phyloP scores from a whole-genome alignment of 192 early-diverging fungal genomes.

The Physocladia obscura region DNA sequence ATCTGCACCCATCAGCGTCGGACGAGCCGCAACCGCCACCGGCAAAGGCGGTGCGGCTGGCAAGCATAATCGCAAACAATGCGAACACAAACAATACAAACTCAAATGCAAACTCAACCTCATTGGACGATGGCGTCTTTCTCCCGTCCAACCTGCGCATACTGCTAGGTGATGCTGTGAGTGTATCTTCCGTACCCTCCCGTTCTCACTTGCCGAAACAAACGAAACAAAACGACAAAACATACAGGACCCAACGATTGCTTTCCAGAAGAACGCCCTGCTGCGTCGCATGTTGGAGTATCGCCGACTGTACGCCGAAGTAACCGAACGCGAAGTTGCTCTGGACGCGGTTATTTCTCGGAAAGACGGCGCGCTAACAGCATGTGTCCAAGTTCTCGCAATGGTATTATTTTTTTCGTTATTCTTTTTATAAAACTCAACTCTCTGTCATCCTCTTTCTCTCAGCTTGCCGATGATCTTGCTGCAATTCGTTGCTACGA shows the following conservation, averaged over 20 bases:
- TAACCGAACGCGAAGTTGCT: background rate
- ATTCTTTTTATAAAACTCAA: background rate
- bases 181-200: background rate
- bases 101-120: no score
- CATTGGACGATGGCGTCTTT: no score
- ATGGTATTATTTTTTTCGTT: conserved; percentile 5
- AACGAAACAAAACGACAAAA: background rate
- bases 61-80: no score
- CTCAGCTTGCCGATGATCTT: conserved; percentile 9
- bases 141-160: no score
- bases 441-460: background rate
- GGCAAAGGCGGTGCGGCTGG: no score
- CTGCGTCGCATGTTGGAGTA: conserved; percentile 53
- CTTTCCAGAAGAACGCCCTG: conserved; percentile 56
- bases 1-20: no score
- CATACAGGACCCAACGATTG: conserved; percentile 30
- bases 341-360: conserved; percentile 20
- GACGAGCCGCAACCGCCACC: no score
- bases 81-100: no score
- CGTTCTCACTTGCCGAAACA: background rate
- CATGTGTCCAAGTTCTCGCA: background rate
- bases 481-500: background rate
- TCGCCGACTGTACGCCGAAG: conserved; percentile 27
- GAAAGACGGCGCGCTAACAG: conserved; percentile 8
- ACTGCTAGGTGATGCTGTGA: background rate